Evolutionary conservation across 2,329 filamentous ascomycete genomes (phyloP).

Genomic region (Cytospora leucostoma): DNA sequence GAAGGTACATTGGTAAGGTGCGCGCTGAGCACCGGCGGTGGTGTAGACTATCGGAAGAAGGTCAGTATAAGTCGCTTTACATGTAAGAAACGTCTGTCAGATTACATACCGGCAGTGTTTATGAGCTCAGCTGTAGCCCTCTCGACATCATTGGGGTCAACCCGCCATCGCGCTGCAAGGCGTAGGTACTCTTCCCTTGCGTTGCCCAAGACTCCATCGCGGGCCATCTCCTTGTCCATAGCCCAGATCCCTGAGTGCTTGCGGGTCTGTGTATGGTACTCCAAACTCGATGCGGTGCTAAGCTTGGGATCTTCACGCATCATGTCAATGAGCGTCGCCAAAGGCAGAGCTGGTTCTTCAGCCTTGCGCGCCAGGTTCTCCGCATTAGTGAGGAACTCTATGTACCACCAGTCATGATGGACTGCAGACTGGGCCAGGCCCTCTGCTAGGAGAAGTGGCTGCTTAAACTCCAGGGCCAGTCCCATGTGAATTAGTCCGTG

Average conservation of each 20-base stretch:
- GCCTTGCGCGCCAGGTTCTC: conserved; percentile 5
- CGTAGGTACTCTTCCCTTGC: conserved; percentile 9
- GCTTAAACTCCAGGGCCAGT: conserved; percentile 11
- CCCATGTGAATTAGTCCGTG: conserved; percentile 16
- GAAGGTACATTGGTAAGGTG: conserved; percentile 15
- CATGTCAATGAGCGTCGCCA: conserved; percentile 12
- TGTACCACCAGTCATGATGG: conserved; percentile 19
- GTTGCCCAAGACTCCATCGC: conserved; percentile 9
- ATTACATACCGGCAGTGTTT: conserved; percentile 11
- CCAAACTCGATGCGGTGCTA: conserved; percentile 11
- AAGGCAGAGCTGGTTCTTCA: conserved; percentile 7
- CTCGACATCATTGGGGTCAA: conserved; percentile 6
- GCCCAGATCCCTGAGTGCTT: conserved; percentile 16
- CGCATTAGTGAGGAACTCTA: conserved; percentile 6
- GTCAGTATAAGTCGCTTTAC: not conserved
- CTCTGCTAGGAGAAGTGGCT: conserved; percentile 13
- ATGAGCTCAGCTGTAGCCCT: conserved; percentile 13
- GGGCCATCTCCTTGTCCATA: conserved; percentile 16
- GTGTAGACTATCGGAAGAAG: conserved; percentile 12
- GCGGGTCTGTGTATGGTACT: conserved; percentile 12
- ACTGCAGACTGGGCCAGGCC: conserved; percentile 17
- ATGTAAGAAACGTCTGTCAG: not conserved
- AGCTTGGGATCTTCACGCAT: conserved; percentile 14
- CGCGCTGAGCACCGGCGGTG: conserved; percentile 8
- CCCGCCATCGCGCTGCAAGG: conserved; percentile 17